phyloP scores from a whole-genome alignment of 192 early-diverging fungal species.

The Backusella luteola region DNA sequence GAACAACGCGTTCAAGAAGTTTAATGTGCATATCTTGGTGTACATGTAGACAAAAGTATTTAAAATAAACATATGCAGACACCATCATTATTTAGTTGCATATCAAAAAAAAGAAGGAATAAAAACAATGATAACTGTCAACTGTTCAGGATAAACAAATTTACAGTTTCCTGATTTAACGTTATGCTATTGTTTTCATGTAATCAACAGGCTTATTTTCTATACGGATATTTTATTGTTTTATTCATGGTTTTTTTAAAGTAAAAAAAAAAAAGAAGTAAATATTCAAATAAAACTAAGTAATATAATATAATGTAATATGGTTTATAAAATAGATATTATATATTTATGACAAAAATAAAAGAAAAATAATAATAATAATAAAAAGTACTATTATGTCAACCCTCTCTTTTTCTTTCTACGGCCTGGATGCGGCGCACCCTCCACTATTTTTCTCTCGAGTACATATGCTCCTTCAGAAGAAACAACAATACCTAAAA shows the following conservation, averaged over 20 bases:
- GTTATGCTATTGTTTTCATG: neutral
- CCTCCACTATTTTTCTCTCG: slow-evolving; percentile 33
- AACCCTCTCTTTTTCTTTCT: slow-evolving; percentile 31
- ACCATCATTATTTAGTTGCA: neutral
- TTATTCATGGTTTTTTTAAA: neutral
- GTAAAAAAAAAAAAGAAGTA: neutral
- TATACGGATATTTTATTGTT: neutral
- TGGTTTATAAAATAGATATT: slow-evolving; percentile 5
- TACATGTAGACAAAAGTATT: neutral
- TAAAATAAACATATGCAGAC: neutral
- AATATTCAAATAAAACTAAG: neutral
- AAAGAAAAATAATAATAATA: neutral
- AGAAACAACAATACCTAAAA: slow-evolving; percentile 30
- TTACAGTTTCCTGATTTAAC: neutral
- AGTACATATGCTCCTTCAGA: slow-evolving; percentile 28
- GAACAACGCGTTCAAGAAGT: neutral
- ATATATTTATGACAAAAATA: slow-evolving; percentile 6
- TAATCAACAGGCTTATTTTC: neutral
- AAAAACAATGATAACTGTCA: neutral
- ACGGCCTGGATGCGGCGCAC: slow-evolving; percentile 37
- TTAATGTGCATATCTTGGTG: neutral
- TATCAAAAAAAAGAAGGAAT: too few relatives aligned
- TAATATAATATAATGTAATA: neutral
- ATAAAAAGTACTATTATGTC: neutral
- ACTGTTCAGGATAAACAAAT: neutral